Evolutionary conservation across 2,329 filamentous ascomycete genomes (phyloP), one percentile per base, ranked within the genome.

Genomic region (Fusarium camptoceras): DNA sequence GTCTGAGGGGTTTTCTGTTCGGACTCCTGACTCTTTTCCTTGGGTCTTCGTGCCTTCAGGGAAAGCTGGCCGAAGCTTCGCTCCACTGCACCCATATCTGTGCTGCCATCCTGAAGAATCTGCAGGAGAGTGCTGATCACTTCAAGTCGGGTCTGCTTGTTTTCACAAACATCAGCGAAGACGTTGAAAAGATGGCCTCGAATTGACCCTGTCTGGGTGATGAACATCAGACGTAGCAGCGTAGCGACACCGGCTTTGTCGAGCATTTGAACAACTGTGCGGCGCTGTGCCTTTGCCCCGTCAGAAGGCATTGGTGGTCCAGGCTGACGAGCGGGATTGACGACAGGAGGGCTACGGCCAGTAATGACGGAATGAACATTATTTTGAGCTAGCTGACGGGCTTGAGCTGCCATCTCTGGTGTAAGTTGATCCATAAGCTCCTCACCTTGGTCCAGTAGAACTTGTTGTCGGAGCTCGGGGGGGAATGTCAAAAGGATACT

Each of bases 151-250:
- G 96, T 99, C 77, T 98, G 94, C n/a, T 94, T 91, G 78, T 99
- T 99, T 80, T 97, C 92, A 77, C 94, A 98, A 27, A 98, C 91
- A 72, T 97, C 94, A 67, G 93, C 89, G 54, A 99, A 90, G 55
- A 99, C 93, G 58, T 91, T 91, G 77, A 96, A 95, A 55, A 99
- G 86, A 64, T 94, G 92, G 66, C 87, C 89, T 71, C 94, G 93
- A 50, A 96, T 91, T 66, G 93, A 96, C 24, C 93, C 93, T 70
- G 95, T 93, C 71, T 98, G 93, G 49, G 93, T 92, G 74, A 98
- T 94, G 79, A 99, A 99, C 95, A 99, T 98, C 12, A 99, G 87
- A n/a, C 97, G 93, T 44, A 99, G 86, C 34, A 99, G 84, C n/a
- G 96, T 98, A 27, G 97, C 96, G 71, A 99, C 91, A 27, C 97